These are phyloP conservation scores for Mycena chlorophos DNA, from an alignment of 768 basidiomycete species.

Conservation along the genomic window DNA sequence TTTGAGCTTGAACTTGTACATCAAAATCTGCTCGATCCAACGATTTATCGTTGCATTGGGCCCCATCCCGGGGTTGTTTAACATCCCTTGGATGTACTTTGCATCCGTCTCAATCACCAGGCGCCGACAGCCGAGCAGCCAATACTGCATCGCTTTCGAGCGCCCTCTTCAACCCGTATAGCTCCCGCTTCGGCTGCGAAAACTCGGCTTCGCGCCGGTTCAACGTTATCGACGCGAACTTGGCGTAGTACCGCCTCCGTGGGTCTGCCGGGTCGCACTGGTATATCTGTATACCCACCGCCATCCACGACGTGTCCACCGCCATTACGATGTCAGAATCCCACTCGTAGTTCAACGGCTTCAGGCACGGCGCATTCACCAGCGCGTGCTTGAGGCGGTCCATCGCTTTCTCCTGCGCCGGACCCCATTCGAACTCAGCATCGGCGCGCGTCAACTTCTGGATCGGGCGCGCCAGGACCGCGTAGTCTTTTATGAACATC, in stretches of 20 bases:
- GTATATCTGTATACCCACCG: slow-evolving; percentile 7
- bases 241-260: slow-evolving; percentile 15
- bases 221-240: slow-evolving; percentile 29
- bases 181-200: slow-evolving; percentile 30
- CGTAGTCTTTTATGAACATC: slow-evolving; percentile 25
- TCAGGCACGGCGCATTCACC: slow-evolving; percentile 14
- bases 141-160: slow-evolving; percentile 11
- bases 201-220: slow-evolving; percentile 7
- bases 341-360: slow-evolving; percentile 29
- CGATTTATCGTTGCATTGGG: slow-evolving; percentile 24
- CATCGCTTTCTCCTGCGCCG: slow-evolving; percentile 21
- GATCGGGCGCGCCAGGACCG: neutral
- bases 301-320: slow-evolving; percentile 27
- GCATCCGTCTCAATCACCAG: slow-evolving; percentile 22
- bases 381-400: slow-evolving; percentile 19
- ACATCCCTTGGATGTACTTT: slow-evolving; percentile 20
- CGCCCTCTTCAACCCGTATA: slow-evolving; percentile 22
- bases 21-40: slow-evolving; percentile 21
- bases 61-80: slow-evolving; percentile 12
- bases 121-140: slow-evolving; percentile 17
- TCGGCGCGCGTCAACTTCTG: neutral
- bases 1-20: slow-evolving; percentile 20
- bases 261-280: slow-evolving; percentile 9
- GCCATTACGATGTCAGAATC: slow-evolving; percentile 26
- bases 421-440: slow-evolving; percentile 26